Evolutionary conservation across 495 filamentous ascomycete genomes (phyloP), one percentile per base, ranked within the genome.

Genomic region (Cairneyella variabilis): DNA sequence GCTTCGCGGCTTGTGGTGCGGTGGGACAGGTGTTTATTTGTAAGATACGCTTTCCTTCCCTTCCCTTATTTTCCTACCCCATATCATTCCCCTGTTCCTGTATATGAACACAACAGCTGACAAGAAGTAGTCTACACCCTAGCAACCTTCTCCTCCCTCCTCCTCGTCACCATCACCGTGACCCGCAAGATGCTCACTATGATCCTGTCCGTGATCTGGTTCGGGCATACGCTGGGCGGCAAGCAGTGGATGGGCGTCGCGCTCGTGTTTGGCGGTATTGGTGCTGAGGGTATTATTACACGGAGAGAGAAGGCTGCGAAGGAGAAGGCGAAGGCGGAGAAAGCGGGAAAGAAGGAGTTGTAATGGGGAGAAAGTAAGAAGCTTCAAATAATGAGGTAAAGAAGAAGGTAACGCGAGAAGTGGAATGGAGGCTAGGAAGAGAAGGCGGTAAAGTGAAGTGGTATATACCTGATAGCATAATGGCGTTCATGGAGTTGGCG

Each of bases 101-200:
- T 36, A 26, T 12, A 28, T 46, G 61, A 64, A 70, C 56, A 41
- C 32, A 27, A 41, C 14, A 7, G 28, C 14, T 32, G 28, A 32
- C 6, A 32, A 6, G 28, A 32, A 14, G 7, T 32, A 88, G 82
- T 96, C 77, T 91, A 96, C 71, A 96, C 95, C 0, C 79, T 98
- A 30, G 85, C 88, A 12, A 85, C 85, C 32, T 98, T 98, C 72
- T 93, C 89, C 28, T 91, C 86, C 8, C 76, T 98, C 51, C 77
- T 97, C 45, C 83, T 98, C 23, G 93, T 97, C 11, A 98, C 93
- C 9, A 90, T 98, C 0, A 98, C 91, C 2, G 93, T 98, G 10
- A 98, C 93, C 39, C 77, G 93, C 58, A 98, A 98, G 74, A 98
- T 98, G 95, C 77, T 97, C 64, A 97, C 91, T 53, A 98, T 98